Percentiles rank a stretch among this genome's conserved stretches.
Evolutionary conservation across 73 alveolate genomes (phyloP).

Genomic region (Stentor roeselii): DNA sequence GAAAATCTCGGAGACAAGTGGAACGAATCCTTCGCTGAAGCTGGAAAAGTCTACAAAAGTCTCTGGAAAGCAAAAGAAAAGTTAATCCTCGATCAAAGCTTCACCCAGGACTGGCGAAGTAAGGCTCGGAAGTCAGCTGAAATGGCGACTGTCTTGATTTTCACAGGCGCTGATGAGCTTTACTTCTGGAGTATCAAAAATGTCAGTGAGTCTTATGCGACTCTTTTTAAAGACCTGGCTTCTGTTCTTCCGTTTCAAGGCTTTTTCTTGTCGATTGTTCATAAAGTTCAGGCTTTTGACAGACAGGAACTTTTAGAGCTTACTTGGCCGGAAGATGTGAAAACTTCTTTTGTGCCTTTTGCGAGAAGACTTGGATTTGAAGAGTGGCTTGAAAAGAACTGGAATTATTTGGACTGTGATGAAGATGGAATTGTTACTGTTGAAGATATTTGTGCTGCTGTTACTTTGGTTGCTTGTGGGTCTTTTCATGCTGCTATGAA

Average conservation of each 20-base stretch:
- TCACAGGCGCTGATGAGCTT: slow-evolving; percentile 21
- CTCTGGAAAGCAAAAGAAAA: neutral
- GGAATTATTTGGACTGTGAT: neutral
- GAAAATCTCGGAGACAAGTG: neutral
- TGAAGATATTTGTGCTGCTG: neutral
- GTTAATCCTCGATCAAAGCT: neutral
- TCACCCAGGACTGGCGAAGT: neutral
- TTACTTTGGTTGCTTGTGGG: neutral
- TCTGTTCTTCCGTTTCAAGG: neutral
- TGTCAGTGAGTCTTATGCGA: neutral
- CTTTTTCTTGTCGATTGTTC: neutral
- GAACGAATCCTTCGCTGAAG: neutral
- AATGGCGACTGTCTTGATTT: neutral
- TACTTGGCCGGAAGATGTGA: slow-evolving; percentile 1
- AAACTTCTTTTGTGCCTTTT: neutral
- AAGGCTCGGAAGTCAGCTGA: neutral
- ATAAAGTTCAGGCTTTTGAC: neutral
- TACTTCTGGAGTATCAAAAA: neutral
- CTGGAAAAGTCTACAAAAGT: neutral
- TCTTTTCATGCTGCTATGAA: neutral
- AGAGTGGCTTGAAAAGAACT: neutral
- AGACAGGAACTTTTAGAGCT: neutral
- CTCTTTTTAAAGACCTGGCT: no score
- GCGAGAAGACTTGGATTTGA: neutral
- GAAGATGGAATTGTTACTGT: slow-evolving; percentile 14